These are phyloP conservation scores for Chaetomium sp. DNA, from an alignment of 2,329 filamentous ascomycete species.

Conservation along the genomic window DNA sequence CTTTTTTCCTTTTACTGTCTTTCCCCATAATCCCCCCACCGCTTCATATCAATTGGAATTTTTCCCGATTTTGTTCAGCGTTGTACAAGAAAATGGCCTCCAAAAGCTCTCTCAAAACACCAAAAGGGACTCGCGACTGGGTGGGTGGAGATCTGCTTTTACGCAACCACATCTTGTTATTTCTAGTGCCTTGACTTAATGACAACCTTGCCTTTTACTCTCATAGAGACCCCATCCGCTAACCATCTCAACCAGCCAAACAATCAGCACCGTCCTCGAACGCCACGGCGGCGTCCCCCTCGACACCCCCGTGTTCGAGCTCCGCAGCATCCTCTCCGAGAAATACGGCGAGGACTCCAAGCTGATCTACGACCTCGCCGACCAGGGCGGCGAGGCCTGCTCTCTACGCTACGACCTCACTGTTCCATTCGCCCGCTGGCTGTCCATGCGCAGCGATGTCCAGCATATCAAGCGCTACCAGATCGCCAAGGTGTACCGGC, in stretches of 20 bases:
- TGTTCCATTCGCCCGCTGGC: slow-evolving; percentile 4
- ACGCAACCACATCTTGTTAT: slow-evolving; percentile 1
- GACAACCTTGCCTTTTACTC: background rate
- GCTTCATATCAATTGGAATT: too few species aligned
- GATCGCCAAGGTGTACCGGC: slow-evolving; percentile 1
- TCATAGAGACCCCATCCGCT: background rate
- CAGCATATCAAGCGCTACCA: slow-evolving; percentile 6
- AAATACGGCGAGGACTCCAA: slow-evolving; percentile 5
- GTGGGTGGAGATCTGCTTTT: slow-evolving; percentile 1
- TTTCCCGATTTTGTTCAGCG: too few species aligned
- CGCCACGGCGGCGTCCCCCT: background rate
- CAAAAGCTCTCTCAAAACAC: background rate
- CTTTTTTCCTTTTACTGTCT: too few species aligned
- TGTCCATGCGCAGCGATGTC: slow-evolving; percentile 1
- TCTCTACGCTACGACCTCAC: slow-evolving; percentile 2
- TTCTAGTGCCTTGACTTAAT: background rate
- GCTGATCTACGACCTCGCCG: slow-evolving; percentile 3
- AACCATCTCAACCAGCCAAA: background rate
- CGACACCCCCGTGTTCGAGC: slow-evolving; percentile 1
- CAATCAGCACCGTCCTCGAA: background rate
- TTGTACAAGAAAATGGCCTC: background rate
- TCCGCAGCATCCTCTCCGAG: background rate
- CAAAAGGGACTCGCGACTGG: slow-evolving; percentile 7
- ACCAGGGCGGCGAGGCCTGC: slow-evolving; percentile 3
- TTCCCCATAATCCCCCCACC: too few species aligned